Evolutionary conservation across 257 asterid genomes (phyloP).

Genomic region (Solanum tarapatanum): DNA sequence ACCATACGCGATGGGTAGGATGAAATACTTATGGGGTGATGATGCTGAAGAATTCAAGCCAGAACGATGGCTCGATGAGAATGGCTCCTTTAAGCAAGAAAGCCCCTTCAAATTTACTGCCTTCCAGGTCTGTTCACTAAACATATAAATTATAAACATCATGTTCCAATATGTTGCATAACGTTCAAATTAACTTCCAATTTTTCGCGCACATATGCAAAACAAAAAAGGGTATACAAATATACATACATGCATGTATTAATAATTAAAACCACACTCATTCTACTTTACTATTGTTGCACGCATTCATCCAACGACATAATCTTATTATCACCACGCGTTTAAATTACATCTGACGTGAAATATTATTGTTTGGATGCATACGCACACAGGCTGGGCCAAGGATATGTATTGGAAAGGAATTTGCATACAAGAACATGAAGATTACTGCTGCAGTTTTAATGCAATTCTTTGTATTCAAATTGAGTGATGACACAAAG

Average conservation of each 20-base stretch:
- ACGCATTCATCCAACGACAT: not conserved
- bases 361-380: not conserved
- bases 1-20: constrained; percentile 66
- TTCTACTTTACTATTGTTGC: not conserved
- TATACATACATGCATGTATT: not conserved
- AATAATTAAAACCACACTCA: not conserved
- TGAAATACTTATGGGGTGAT: constrained; percentile 52
- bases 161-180: not conserved
- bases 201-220: not conserved
- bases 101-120: constrained; percentile 59
- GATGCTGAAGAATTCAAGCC: constrained; percentile 45
- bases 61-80: constrained; percentile 47
- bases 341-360: not conserved
- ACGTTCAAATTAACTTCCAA: not conserved
- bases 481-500: constrained; percentile 26
- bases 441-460: constrained; percentile 42
- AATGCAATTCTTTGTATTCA: constrained; percentile 34
- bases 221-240: not conserved
- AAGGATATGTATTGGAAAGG: constrained; percentile 50
- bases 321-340: not conserved
- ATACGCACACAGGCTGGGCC: constrained; percentile 42
- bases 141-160: not conserved
- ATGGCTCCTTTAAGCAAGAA: constrained; percentile 34
- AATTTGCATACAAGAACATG: constrained; percentile 61
- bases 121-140: constrained; percentile 28